Evolutionary conservation across 305 asterid genomes (phyloP), one percentile per base, ranked within the genome.

Genomic region (Fraxinus angustifolia): DNA sequence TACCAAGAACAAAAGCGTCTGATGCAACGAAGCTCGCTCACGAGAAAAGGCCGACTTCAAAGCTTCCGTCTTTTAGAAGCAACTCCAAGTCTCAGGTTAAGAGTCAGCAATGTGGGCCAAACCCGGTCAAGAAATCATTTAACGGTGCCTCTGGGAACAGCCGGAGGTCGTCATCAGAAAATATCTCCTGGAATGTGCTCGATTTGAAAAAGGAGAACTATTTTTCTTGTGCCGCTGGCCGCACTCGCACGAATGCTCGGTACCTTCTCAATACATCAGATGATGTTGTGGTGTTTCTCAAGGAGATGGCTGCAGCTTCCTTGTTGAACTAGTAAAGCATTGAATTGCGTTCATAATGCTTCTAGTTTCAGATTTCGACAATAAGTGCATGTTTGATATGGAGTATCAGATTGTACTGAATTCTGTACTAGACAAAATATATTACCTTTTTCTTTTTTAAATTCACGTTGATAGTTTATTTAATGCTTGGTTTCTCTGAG

Each of bases 191-290:
- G 98, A 93, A 90, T 72, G 98, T 96, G 86, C 94, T 96, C 2
- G 98, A 96, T 88, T 92, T 96, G 36, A 94, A 94, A 75, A 92
- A 92, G 88, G 99, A 93, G 68, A 96, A 96, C 85, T 96, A 96
- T 83, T 96, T 93, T 85, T 94, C 99, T 28, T 93, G 97, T 82
- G 85, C 97, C 23, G 97, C 94, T 30, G 96, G 97, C 21, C 88
- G 97, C 34, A 90, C 87, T 30, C 93, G 94, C 4, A 96, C 99
- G 2, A 90, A 86, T 74, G 99, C 99, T 21, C 86, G 99, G 45
- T 96, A 92, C 86, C 86, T 88, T 72, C 96, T 94, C 60, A 83
- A 45, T 77, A 73, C 91, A 23, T 87, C 97, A 1, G 93, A 91
- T 34, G 95, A 93, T 8, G 95, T 94, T 1, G 97, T 94, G 23